Evolutionary conservation across 106 monocot genomes (phyloP), one percentile per base, ranked within the genome.

Genomic region (Phalaenopsis aphrodite): DNA sequence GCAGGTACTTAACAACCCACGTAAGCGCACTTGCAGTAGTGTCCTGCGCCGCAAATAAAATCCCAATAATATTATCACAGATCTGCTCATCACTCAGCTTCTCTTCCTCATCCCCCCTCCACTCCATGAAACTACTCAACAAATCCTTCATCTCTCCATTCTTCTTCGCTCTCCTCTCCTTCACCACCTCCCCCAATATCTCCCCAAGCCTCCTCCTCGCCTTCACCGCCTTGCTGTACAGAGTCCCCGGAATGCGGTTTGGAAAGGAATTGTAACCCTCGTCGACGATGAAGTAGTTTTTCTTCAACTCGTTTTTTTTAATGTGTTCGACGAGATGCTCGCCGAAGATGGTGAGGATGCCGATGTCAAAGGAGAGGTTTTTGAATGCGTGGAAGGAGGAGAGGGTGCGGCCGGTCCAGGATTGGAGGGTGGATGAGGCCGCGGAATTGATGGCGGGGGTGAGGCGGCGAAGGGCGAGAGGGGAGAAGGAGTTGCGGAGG

Each of bases 241-340:
- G 78, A 17, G 93, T 96, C 43, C 91, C 81, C 0, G 91, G 90
- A 56, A 96, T 75, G 55, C 52, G 77, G 19, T 42, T 90, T 11
- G 93, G 88, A 77, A 96, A 88, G 1, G 90, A 91, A 52, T 96
- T 96, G 87, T 96, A 96, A 11, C 93, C 96, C 78, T 87, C 90
- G 83, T 96, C 93, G 1, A 93, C 82, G 67, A 86, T 80, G 78
- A 72, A 78, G 86, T 93, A 96, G 77, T 91, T 93, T 85, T 81
- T 86, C 81, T 77, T 91, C 2, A 96, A 71, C 75, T 91, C 91
- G 36, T 80, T 66, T 48, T 81, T 90, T 43, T 81, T 65, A 1
- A 52, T 10, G 52, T 19, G 48, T 2, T 66, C 79, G 2, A 86
- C 87, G 46, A 93, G 24, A 10, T 39, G 76, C 23, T 87, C 72